Evolutionary conservation across 1,284 basidiomycete species (phyloP), one percentile per base, ranked within the genome.

Genomic region (Sanghuangporus sanghuang): DNA sequence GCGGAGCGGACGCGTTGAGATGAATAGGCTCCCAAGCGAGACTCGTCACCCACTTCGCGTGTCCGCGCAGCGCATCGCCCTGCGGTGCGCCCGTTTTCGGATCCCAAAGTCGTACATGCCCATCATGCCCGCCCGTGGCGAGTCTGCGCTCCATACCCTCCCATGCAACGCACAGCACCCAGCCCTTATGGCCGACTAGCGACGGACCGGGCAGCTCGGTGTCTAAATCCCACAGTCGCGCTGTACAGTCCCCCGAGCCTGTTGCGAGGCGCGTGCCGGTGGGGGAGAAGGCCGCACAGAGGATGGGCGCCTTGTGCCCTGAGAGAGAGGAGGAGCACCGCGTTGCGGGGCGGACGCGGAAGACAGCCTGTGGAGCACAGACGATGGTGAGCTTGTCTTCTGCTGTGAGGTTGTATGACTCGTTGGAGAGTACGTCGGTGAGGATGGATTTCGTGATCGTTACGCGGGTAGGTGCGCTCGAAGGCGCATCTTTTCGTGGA

Each of bases 121-220:
- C 92, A 75, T 96, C 91, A 72, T 96, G 87, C 0, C 93, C 93
- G 7, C 95, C 97, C 1, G 93, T 96, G 0, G 95, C 96, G 16
- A 98, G 77, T 68, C 89, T 88, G 62, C 94, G 82, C 72, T 98
- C 96, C 76, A 91, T 83, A 0, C 92, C 89, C 71, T 98, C 96
- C 96, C 96, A 99, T 72, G 98, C 97, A 2, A 96, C 92, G 69
- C 95, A 97, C 0, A 99, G 81, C 1, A 99, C 94, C 96, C 96
- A 98, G 0, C 95, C 95, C 66, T 87, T 86, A 73, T 99, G 97
- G 0, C 96, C 96, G 0, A 84, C 78, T 11, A 99, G 81, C 8
- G 89, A 91, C 73, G 94, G 91, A 57, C 93, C 92, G 0, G 96
- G 96, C 9, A 87, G 91, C 77, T 99, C 97, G 0, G 93, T 96